These are phyloP conservation scores for Parmelia sp. DNA, from an alignment of 495 filamentous ascomycete species.

Conservation along the genomic window DNA sequence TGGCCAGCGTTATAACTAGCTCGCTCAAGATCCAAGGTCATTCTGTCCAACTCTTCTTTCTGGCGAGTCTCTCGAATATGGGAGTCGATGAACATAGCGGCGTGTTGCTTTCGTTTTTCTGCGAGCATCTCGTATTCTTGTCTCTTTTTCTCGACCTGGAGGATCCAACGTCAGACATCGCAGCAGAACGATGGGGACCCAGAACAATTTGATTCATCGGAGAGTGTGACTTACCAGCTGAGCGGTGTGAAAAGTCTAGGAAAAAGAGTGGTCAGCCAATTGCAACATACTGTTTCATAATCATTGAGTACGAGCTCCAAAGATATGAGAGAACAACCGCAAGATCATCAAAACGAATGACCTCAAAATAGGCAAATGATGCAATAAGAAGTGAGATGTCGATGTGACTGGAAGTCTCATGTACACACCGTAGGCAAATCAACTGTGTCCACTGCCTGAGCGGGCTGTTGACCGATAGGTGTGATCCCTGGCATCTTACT, in stretches of 20 bases:
- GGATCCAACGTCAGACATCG: slow-evolving; percentile 28
- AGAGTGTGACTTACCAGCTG: slow-evolving; percentile 36
- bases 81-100: slow-evolving; percentile 79
- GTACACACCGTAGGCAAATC: slow-evolving; percentile 50
- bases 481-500: slow-evolving; percentile 77
- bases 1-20: slow-evolving; percentile 56
- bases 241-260: slow-evolving; percentile 39
- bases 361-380: not conserved
- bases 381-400: not conserved
- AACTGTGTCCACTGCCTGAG: slow-evolving; percentile 48
- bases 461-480: slow-evolving; percentile 57
- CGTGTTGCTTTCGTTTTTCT: slow-evolving; percentile 76
- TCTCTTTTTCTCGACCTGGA: slow-evolving; percentile 85
- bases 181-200: not conserved
- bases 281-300: slow-evolving; percentile 8
- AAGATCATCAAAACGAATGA: not conserved
- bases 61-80: slow-evolving; percentile 75
- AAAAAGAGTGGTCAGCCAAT: slow-evolving; percentile 16
- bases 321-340: not conserved
- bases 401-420: slow-evolving; percentile 7
- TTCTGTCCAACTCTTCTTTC: slow-evolving; percentile 72
- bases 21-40: slow-evolving; percentile 67
- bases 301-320: not conserved
- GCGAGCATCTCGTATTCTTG: slow-evolving; percentile 78
- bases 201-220: not conserved